Base-by-base conservation (phyloP, 805 yeast genomes). In the Starmera dryadoides region DNA sequence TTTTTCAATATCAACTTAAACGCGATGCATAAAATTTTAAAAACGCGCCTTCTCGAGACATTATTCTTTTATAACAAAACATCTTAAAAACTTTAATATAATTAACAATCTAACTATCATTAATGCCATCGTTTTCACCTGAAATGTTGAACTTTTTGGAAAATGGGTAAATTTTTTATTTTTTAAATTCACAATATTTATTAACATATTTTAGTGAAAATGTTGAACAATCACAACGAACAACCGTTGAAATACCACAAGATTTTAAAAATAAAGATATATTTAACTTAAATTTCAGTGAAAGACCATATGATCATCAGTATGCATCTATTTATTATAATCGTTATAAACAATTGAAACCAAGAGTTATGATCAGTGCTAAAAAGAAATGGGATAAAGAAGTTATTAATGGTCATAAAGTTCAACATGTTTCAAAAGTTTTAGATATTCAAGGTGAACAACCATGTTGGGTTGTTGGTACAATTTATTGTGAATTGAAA, bases 391-490 rank as follows among this genome's bases (percentile, higher is more conserved):
- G 91, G 89, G 76, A 77, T 30, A 56, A 69, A 25, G 76, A 64
- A 43, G 57, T 55, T 23, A 59, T 73, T 28, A 58, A 62, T 26
- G 68, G 66, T 5, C 57, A 54, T 31, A 41, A 42, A 19, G 69
- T 64, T 3, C 57, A 55, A 15, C 60, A 59, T 61, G 67, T 55
- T 60, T 72, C 72, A 29, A 69, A 59, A 53, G 74, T 78, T 2
- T 60, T 87, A 42, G 94, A 86, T 49, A 76, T 86, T 8, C 61
- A 64, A 10, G 68, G 73, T 25, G 75, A 79, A 42, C 69, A 74
- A 42, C 71, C 82, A 16, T 73, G 86, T 45, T 93, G 91, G 91
- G 79, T 87, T 11, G 69, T 82, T 20, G 98, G 98, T 3, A 86
- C 97, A 0, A 70, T 89, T 0, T 87, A 82, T 52, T 73, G 86